phyloP scores from a whole-genome alignment of 78 protist species.

The Dictyostelium brefeldianum region DNA sequence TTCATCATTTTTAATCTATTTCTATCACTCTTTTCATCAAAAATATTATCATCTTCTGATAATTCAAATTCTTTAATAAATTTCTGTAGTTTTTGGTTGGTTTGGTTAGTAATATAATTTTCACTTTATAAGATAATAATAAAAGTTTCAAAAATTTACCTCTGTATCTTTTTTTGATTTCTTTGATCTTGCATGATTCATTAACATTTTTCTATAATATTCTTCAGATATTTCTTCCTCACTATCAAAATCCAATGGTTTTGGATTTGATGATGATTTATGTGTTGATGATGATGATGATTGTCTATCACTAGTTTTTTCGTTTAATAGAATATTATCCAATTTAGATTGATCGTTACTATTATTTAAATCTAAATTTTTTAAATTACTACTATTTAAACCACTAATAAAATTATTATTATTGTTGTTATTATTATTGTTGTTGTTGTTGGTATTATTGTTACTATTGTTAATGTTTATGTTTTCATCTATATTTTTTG shows the following conservation, averaged over 20 bases:
- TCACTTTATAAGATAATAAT: background rate
- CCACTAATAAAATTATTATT: background rate
- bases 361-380: conserved; percentile 17
- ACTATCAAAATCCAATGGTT: conserved; percentile 17
- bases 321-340: conserved; percentile 3
- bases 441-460: background rate
- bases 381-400: background rate
- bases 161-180: conserved; percentile 34
- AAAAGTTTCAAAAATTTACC: conserved; percentile 22
- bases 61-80: conserved; percentile 15
- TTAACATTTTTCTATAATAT: conserved; percentile 51
- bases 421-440: background rate
- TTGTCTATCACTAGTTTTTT: background rate
- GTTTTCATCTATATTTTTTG: background rate
- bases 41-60: conserved; percentile 39
- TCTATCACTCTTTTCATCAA: conserved; percentile 27
- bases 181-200: background rate
- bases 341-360: conserved; percentile 15
- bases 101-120: background rate
- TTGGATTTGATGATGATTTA: background rate
- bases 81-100: background rate
- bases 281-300: background rate
- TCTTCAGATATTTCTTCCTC: conserved; percentile 38
- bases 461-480: background rate
- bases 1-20: conserved; percentile 31